Conservation (phyloP, 2,329 filamentous ascomycete genomes). For the Trichoderma gracile region DNA sequence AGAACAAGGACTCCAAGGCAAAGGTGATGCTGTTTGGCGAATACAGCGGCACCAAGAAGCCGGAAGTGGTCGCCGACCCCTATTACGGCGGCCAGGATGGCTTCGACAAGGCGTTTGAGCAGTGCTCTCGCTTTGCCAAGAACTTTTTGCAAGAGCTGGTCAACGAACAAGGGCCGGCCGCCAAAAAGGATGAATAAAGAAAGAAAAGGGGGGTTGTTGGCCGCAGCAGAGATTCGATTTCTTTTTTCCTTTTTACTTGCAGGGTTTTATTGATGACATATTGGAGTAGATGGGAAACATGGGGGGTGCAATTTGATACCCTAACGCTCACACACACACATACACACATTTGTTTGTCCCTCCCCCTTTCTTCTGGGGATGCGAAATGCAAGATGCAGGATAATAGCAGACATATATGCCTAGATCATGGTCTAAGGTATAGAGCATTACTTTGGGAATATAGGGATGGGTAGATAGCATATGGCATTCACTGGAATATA, state of each 20-base stretch:
- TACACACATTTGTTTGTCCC: too few relatives aligned
- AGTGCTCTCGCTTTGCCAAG: slow-evolving; percentile 73
- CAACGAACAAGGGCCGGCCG: slow-evolving; percentile 25
- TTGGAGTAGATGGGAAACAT: slow-evolving; percentile 9
- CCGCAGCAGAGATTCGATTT: neutral
- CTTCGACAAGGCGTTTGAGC: slow-evolving; percentile 84
- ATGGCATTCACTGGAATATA: neutral
- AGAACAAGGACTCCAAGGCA: slow-evolving; percentile 59
- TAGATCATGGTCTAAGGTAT: slow-evolving; percentile 12
- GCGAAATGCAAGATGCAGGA: neutral
- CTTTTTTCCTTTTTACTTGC: neutral
- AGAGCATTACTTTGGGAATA: neutral
- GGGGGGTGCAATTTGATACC: slow-evolving; percentile 22
- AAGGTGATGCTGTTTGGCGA: slow-evolving; percentile 84
- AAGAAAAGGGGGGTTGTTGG: neutral
- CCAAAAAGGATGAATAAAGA: neutral
- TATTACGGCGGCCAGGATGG: slow-evolving; percentile 87
- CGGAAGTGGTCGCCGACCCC: slow-evolving; percentile 79
- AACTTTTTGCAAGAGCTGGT: slow-evolving; percentile 68
- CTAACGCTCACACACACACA: neutral
- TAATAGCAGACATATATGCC: slow-evolving; percentile 10
- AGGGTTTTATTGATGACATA: neutral
- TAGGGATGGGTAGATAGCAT: neutral
- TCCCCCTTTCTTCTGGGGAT: neutral
- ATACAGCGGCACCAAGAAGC: slow-evolving; percentile 63